Conservation (phyloP, 768 basidiomycete species). For the Crepidotus variabilis region DNA sequence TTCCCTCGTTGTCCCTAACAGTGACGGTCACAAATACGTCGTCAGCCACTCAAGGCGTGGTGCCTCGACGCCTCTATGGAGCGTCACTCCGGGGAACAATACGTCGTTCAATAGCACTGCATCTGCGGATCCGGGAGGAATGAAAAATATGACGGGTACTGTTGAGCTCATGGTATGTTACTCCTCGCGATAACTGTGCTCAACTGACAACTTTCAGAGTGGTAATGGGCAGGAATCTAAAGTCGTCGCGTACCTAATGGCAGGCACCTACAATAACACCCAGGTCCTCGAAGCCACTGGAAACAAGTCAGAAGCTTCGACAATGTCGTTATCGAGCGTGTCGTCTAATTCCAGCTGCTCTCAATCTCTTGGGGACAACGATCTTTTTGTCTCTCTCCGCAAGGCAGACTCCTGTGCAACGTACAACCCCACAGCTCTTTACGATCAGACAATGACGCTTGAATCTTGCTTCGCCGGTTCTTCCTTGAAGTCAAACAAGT, state of each 20-base stretch:
- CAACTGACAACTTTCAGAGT: neutral
- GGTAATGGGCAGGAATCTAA: neutral
- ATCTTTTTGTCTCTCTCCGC: neutral
- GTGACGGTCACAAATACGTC: constrained; percentile 13
- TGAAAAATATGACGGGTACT: constrained; percentile 31
- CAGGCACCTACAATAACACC: constrained; percentile 23
- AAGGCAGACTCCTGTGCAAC: constrained; percentile 48
- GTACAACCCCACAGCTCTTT: constrained; percentile 48
- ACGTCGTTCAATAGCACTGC: constrained; percentile 5
- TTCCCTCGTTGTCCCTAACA: constrained; percentile 14
- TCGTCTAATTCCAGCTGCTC: constrained; percentile 9
- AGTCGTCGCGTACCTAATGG: neutral
- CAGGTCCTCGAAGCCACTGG: constrained; percentile 44
- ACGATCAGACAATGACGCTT: constrained; percentile 51
- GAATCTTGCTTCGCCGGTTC: constrained; percentile 10
- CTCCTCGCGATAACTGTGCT: neutral
- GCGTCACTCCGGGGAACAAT: neutral
- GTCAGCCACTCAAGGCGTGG: constrained; percentile 12
- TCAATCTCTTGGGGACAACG: neutral
- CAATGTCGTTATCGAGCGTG: neutral
- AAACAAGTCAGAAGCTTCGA: constrained; percentile 27
- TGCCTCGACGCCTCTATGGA: constrained; percentile 13
- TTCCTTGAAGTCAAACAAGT: constrained; percentile 28
- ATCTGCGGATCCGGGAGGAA: constrained; percentile 2
- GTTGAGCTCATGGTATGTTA: constrained; percentile 47